Conservation (phyloP, 495 filamentous ascomycete species). For the Pseudoneurospora amorphoporcata region DNA sequence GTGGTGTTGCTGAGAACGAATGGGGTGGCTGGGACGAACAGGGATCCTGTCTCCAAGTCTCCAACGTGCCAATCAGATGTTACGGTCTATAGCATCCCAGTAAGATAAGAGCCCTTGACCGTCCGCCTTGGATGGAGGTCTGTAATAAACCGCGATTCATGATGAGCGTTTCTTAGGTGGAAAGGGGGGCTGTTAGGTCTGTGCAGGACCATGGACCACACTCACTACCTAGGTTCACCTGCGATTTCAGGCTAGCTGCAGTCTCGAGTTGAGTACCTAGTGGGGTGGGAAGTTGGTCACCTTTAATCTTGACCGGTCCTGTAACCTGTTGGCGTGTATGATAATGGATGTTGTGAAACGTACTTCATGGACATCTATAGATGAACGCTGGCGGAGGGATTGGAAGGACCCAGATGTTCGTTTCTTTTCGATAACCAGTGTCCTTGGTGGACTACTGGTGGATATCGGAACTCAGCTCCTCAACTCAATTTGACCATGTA, state of each 20-base stretch:
- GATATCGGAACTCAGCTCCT: background rate
- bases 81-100: background rate
- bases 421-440: background rate
- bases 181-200: conserved; percentile 1
- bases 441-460: background rate
- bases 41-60: background rate
- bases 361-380: conserved; percentile 1
- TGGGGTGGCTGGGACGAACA: background rate
- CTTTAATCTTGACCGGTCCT: background rate
- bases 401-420: background rate
- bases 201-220: background rate
- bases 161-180: background rate
- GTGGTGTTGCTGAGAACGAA: background rate
- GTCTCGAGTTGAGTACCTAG: conserved; percentile 3
- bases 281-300: background rate
- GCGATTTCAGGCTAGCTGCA: background rate
- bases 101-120: conserved; percentile 9
- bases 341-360: background rate
- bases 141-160: conserved; percentile 5
- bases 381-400: background rate
- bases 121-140: conserved; percentile 9
- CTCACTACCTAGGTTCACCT: background rate
- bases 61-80: background rate
- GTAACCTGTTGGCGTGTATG: background rate
- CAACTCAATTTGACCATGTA: background rate